phyloP scores from a whole-genome alignment of 192 early-diverging fungal species.

The Anaeromyces robustus region DNA sequence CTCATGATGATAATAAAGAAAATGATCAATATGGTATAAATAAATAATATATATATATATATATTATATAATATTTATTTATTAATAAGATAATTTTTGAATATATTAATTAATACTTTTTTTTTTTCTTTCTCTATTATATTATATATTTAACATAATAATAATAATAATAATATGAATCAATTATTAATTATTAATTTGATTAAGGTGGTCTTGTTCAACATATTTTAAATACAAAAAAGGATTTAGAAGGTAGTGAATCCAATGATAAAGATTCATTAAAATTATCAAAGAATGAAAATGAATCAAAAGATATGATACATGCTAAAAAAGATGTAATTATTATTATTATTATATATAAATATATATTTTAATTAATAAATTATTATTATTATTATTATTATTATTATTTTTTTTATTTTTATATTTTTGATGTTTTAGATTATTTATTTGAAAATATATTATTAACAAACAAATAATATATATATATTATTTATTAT shows the following conservation, averaged over 20 bases:
- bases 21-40: constrained; percentile 23
- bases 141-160: neutral
- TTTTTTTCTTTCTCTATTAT: too few species aligned
- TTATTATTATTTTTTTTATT: neutral
- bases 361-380: neutral
- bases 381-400: neutral
- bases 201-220: constrained; percentile 26
- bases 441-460: too few species aligned
- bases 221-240: constrained; percentile 30
- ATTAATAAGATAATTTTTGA: too few species aligned
- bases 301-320: constrained; percentile 16
- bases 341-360: neutral
- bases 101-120: too few species aligned
- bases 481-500: too few species aligned
- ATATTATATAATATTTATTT: too few species aligned
- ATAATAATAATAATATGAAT: neutral
- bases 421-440: too few species aligned
- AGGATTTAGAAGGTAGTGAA: constrained; percentile 16
- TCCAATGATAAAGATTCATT: constrained; percentile 1
- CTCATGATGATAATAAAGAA: neutral
- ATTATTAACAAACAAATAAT: too few species aligned
- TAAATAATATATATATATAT: too few species aligned
- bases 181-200: too few species aligned
- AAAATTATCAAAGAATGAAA: neutral
- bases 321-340: constrained; percentile 26